Percentiles rank a stretch among this genome's conserved stretches.
Conservation (phyloP, 2,329 filamentous ascomycete species). For the Cryphonectria japonica region DNA sequence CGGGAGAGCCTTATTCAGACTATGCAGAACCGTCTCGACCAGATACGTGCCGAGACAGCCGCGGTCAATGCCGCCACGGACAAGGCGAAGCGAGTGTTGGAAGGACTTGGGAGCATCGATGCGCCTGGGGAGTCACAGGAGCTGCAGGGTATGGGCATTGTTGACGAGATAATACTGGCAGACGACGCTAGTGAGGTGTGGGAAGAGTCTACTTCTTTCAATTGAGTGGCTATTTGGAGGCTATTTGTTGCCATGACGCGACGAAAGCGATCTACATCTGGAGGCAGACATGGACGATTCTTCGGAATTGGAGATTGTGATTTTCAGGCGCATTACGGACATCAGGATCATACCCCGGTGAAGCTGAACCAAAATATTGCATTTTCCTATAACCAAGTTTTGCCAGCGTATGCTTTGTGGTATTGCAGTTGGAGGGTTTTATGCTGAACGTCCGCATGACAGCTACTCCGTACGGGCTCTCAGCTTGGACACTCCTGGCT, state of each 20-base stretch:
- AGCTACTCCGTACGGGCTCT: background rate
- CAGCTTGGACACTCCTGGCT: background rate
- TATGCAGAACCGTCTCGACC: constrained; percentile 83
- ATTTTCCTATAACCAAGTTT: background rate
- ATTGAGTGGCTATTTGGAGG: background rate
- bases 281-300: background rate
- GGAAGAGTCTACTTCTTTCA: constrained; percentile 7
- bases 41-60: constrained; percentile 72
- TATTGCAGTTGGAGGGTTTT: background rate
- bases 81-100: constrained; percentile 74
- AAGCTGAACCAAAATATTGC: background rate
- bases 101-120: constrained; percentile 64
- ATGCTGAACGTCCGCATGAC: background rate
- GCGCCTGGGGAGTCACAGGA: constrained; percentile 31
- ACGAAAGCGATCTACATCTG: background rate
- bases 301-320: background rate
- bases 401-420: background rate
- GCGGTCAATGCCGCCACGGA: constrained; percentile 69
- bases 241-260: background rate
- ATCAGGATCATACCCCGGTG: background rate
- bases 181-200: constrained; percentile 20
- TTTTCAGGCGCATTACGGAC: background rate
- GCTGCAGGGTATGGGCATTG: background rate
- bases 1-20: constrained; percentile 83
- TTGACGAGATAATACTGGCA: background rate